phyloP scores from a whole-genome alignment of 2,329 filamentous ascomycete genomes.

The Alternaria sp. region DNA sequence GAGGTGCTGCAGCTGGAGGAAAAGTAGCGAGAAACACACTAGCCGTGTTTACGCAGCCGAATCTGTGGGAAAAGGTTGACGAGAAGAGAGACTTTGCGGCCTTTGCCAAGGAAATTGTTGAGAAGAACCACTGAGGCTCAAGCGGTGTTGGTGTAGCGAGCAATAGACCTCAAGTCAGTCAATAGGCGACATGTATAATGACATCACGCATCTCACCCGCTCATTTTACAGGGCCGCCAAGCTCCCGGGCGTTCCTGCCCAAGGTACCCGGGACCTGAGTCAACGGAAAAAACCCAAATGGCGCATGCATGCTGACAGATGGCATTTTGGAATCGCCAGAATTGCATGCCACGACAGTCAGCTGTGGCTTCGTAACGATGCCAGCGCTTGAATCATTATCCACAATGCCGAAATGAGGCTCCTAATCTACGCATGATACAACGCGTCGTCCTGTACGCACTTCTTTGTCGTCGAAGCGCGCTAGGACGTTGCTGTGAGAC shows the following conservation, averaged over 20 bases:
- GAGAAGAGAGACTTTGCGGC: conserved; percentile 75
- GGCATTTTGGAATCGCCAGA: not conserved
- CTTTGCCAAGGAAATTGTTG: conserved; percentile 68
- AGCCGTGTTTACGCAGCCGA: conserved; percentile 97
- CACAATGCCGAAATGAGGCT: conserved; percentile 4
- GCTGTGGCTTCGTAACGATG: conserved; percentile 5
- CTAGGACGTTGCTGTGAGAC: conserved; percentile 4
- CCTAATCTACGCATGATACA: not conserved
- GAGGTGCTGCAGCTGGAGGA: conserved; percentile 66
- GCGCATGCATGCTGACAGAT: not conserved
- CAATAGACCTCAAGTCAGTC: not conserved
- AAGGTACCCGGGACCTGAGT: not conserved
- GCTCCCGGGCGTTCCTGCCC: not conserved
- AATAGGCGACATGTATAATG: conserved; percentile 12
- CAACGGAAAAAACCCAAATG: not conserved
- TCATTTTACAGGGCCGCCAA: not conserved
- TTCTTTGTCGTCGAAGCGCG: not conserved
- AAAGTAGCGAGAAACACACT: conserved; percentile 75
- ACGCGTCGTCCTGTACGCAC: conserved; percentile 11
- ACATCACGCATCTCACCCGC: conserved; percentile 14
- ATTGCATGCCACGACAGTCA: not conserved
- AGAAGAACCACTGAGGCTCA: conserved; percentile 52
- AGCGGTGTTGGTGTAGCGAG: not conserved
- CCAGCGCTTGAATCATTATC: not conserved
- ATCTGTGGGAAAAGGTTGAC: conserved; percentile 82